phyloP scores from a whole-genome alignment of 176 grass and related monocot species.

The Zizania latifolia region DNA sequence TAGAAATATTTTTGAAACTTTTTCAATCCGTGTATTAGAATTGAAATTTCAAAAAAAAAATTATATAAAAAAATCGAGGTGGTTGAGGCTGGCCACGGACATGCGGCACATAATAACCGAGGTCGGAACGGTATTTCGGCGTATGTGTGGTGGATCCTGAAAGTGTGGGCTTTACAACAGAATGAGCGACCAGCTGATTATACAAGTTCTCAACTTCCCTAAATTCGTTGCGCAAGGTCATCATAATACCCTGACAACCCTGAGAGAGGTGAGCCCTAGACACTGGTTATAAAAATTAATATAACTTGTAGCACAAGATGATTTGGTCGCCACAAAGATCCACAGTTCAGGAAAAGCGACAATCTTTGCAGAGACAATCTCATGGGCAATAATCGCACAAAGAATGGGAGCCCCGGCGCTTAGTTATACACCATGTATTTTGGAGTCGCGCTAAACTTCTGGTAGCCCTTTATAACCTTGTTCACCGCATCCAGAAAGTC shows the following conservation, averaged over 20 bases:
- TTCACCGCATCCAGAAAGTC: constrained; percentile 88
- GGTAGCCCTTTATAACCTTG: constrained; percentile 91
- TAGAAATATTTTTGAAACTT: no score
- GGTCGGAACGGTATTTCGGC: no score
- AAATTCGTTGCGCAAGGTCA: no score
- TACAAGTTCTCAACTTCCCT: no score
- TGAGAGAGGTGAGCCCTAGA: neutral
- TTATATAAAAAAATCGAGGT: no score
- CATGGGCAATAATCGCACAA: neutral
- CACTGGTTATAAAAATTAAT: neutral
- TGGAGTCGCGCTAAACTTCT: constrained; percentile 89
- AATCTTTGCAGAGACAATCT: neutral
- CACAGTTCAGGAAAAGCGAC: constrained; percentile 7
- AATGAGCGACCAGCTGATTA: no score
- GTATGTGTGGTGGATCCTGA: no score
- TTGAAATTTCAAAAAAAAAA: no score
- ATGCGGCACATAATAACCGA: no score
- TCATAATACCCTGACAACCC: neutral
- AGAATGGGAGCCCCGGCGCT: neutral
- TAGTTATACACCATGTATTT: constrained; percentile 96
- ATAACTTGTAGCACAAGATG: neutral
- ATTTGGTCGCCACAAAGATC: neutral
- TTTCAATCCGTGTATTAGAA: no score
- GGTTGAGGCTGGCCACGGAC: no score
- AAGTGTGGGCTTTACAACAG: no score